phyloP scores from a whole-genome alignment of 345 rosid genomes.

The Eucalyptus decipiens region DNA sequence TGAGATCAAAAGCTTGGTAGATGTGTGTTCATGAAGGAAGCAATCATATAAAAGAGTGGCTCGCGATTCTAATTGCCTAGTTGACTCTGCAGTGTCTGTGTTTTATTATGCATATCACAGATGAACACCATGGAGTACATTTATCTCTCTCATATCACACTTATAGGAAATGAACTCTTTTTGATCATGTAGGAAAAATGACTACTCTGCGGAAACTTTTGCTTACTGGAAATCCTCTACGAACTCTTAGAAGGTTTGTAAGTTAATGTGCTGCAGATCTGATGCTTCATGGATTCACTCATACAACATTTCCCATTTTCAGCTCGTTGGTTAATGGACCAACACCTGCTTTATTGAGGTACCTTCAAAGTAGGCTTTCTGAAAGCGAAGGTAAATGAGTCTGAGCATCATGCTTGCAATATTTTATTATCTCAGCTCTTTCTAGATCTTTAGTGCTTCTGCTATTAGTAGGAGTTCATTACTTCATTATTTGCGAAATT shows the following conservation, averaged over 20 bases:
- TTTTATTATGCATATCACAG: neutral
- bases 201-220: conserved; percentile 64
- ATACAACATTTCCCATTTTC: neutral
- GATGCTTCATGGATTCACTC: neutral
- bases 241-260: conserved; percentile 74
- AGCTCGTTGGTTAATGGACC: conserved; percentile 93
- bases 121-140: neutral
- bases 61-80: neutral
- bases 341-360: conserved; percentile 68
- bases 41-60: neutral
- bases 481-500: neutral
- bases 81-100: neutral
- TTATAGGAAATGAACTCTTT: neutral
- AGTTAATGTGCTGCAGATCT: neutral
- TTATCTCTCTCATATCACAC: neutral
- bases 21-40: neutral
- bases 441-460: neutral
- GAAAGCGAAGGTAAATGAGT: conserved; percentile 47
- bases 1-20: neutral
- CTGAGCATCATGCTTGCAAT: neutral
- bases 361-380: conserved; percentile 74
- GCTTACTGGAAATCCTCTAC: conserved; percentile 77
- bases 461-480: neutral
- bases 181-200: conserved; percentile 55
- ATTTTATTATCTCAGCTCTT: neutral